These are phyloP conservation scores for Lipomyces yamadae DNA, from an alignment of 805 yeast genomes.

Conservation along the genomic window DNA sequence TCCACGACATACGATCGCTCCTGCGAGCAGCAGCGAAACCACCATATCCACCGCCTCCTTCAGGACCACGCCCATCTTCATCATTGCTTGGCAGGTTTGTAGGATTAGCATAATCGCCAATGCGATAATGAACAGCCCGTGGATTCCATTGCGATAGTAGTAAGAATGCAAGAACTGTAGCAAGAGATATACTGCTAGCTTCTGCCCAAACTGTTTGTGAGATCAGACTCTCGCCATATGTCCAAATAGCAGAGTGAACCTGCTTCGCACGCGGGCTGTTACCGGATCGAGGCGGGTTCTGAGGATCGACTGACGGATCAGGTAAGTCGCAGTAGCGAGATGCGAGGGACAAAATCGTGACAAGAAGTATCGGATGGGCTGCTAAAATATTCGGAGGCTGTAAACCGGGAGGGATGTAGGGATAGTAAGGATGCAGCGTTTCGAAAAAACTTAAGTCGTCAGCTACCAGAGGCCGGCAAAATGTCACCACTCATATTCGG, in stretches of 20 bases:
- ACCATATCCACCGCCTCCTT: constrained; percentile 58
- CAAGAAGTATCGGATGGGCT: constrained; percentile 77
- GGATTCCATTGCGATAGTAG: constrained; percentile 96
- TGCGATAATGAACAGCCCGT: constrained; percentile 76
- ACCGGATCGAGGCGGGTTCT: constrained; percentile 15
- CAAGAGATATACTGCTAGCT: constrained; percentile 83
- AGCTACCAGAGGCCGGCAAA: constrained; percentile 29
- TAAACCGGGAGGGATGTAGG: constrained; percentile 77
- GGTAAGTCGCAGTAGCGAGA: constrained; percentile 72
- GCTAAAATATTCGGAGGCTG: constrained; percentile 69
- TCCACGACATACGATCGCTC: constrained; percentile 90
- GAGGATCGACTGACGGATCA: constrained; percentile 40
- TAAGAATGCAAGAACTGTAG: constrained; percentile 82
- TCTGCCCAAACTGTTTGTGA: constrained; percentile 94
- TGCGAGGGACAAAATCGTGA: constrained; percentile 80
- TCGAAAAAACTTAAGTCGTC: constrained; percentile 56
- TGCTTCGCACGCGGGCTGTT: constrained; percentile 23
- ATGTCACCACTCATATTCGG: not conserved
- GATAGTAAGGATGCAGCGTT: constrained; percentile 88
- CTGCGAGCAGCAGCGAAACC: constrained; percentile 86
- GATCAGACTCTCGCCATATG: constrained; percentile 76
- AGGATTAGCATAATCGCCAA: constrained; percentile 79
- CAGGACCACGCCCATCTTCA: constrained; percentile 36
- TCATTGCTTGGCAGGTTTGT: constrained; percentile 35
- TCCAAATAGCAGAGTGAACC: constrained; percentile 82